Evolutionary conservation across 2,329 filamentous ascomycete genomes (phyloP), one percentile per base, ranked within the genome.

Genomic region (Cytospora piceicola): DNA sequence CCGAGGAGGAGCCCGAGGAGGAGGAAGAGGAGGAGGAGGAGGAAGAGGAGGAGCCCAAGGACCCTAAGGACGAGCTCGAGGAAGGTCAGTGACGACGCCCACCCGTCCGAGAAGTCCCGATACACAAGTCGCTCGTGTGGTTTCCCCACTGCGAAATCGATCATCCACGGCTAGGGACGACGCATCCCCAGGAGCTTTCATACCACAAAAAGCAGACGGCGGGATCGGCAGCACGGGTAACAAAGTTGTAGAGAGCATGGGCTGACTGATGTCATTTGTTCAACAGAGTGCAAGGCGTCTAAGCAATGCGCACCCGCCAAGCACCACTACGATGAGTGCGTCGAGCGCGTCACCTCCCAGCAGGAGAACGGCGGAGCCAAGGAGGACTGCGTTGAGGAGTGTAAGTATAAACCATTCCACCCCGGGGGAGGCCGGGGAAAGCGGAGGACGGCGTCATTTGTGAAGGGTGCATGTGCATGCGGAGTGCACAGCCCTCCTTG

Each of bases 331-430:
- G 94, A 98, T 72, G 93, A 97, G 83, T 99, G 95, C 80, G 93
- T 94, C 73, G 94, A 97, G 87, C 93, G 95, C 75, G 95, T 99
- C 73, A 92, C 89, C 68, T 76, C 80, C 71, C 74, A 84, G 73
- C 88, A 93, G 75, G 87, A 90, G 73, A 86, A 90, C 70, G 88
- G 90, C 73, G 89, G 83, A 64, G 83, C 89, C 74, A 88, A 91
- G 75, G 95, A 99, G 87, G 94, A 98, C 84, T 99, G 95, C 76
- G 93, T 98, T 72, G 95, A 99, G 85, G 95, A 99, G 85, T 99
- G 95, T 98, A 90, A 81, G 94, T 88, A 58, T 39, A 42, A 46
- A 2, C 17, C 17, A 27, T 55, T 4, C 53, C 39, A 30, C 54
- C 29, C 52, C 52, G 70, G 42, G 24, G 56, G 54, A 29, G 9